Evolutionary conservation across 1,139 yeast species (phyloP), one percentile per base, ranked within the genome.

Genomic region (Nakaseomyces kungkrabaensis): DNA sequence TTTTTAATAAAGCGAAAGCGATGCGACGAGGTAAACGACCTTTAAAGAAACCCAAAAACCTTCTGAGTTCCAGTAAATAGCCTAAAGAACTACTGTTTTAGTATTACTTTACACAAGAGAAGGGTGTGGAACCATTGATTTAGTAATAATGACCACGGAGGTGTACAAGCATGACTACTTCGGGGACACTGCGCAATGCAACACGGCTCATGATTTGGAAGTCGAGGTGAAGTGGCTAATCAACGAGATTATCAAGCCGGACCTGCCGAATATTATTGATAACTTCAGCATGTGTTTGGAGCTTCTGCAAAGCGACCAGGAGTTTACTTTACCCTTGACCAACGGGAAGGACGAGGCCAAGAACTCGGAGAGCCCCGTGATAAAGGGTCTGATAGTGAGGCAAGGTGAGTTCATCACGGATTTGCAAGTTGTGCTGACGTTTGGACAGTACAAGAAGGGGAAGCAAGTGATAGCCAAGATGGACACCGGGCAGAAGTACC

Each of bases 211-310:
- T 13, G 58, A 51, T 25, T 38, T 24, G 6, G 60, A 11, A 8
- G 50, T 38, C 31, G 65, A 69, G 46, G 63, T 59, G 31, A 50
- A 48, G 38, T 70, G 74, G 74, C 56, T 70, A 29, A 61, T 70
- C 10, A 57, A 62, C 11, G 64, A 63, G 29, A 61, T 70, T 10
- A 65, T 70, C 33, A 65, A 63, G 48, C 72, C 73, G 1, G 70
- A 68, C 45, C 50, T 70, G 32, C 72, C 72, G 37, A 61, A 59
- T 43, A 58, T 70, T 2, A 56, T 67, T 4, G 74, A 69, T 36
- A 64, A 69, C n/a, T 60, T 70, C 4, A 60, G 58, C 37, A 56
- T 60, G 33, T 69, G 73, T 49, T 47, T 69, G 3, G 67, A 62
- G 13, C 54, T 65, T 51, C 51, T 70, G 13, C 60, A 63, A 4